Evolutionary conservation across 495 filamentous ascomycete species (phyloP).

Genomic region (Penicillium mononematosum): DNA sequence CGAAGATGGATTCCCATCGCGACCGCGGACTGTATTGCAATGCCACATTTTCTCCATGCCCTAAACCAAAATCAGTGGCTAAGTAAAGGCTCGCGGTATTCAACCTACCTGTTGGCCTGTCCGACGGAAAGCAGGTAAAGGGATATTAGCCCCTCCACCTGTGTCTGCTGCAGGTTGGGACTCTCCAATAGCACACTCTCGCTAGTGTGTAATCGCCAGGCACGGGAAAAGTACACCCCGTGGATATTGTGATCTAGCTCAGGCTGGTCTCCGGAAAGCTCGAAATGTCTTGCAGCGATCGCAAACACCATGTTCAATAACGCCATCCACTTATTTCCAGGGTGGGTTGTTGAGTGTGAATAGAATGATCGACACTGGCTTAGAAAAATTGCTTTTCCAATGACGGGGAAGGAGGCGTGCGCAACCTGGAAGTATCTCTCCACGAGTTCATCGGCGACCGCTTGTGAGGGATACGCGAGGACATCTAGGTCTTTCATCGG

Average conservation of each 20-base stretch:
- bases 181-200: neutral
- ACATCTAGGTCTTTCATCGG: slow-evolving; percentile 43
- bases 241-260: neutral
- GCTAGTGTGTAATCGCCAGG: neutral
- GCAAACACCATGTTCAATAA: slow-evolving; percentile 62
- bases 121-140: slow-evolving; percentile 9
- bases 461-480: slow-evolving; percentile 45
- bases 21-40: slow-evolving; percentile 54
- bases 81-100: neutral
- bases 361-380: slow-evolving; percentile 38
- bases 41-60: slow-evolving; percentile 36
- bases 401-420: slow-evolving; percentile 57
- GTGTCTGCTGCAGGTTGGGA: slow-evolving; percentile 6
- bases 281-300: slow-evolving; percentile 37
- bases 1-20: slow-evolving; percentile 58
- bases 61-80: slow-evolving; percentile 1
- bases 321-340: slow-evolving; percentile 52
- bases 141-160: slow-evolving; percentile 3
- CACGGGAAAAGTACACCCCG: slow-evolving; percentile 3
- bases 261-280: neutral
- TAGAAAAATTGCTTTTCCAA: slow-evolving; percentile 44
- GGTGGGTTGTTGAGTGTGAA: slow-evolving; percentile 21
- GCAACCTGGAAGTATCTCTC: slow-evolving; percentile 55
- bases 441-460: slow-evolving; percentile 50
- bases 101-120: slow-evolving; percentile 6